These are phyloP conservation scores for Diaporthe sp. DNA, from an alignment of 2,329 filamentous ascomycete genomes.

Conservation along the genomic window DNA sequence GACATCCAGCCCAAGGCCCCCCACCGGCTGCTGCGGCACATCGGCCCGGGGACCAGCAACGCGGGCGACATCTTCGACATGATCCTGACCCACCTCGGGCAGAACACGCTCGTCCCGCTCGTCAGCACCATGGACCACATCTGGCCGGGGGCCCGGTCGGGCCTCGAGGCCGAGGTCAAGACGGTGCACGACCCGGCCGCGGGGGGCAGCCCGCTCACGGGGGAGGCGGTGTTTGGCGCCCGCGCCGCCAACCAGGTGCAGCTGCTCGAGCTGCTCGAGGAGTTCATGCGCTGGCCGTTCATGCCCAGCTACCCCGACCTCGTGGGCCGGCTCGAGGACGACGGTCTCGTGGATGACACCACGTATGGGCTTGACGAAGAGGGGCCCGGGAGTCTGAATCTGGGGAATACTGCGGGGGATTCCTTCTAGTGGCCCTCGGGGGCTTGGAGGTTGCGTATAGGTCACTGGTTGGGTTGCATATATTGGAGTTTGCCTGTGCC, in stretches of 20 bases:
- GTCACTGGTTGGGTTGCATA: background rate
- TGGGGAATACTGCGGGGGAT: constrained; percentile 21
- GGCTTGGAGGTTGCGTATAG: background rate
- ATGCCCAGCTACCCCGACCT: constrained; percentile 60
- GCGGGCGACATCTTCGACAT: constrained; percentile 64
- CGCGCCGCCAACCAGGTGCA: constrained; percentile 64
- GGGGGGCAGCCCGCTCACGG: constrained; percentile 57
- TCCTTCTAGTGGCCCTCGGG: background rate
- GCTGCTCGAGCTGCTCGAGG: constrained; percentile 66
- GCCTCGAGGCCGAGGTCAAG: constrained; percentile 58
- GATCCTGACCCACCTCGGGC: constrained; percentile 56
- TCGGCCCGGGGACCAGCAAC: constrained; percentile 51
- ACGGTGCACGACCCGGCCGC: constrained; percentile 57
- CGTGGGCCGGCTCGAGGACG: constrained; percentile 52
- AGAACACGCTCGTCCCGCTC: constrained; percentile 43
- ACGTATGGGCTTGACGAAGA: background rate
- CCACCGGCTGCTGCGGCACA: constrained; percentile 58
- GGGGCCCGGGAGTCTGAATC: background rate
- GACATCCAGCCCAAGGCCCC: constrained; percentile 73
- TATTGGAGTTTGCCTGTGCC: background rate
- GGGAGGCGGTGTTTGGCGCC: constrained; percentile 54
- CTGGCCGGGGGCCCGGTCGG: constrained; percentile 70
- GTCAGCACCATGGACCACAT: constrained; percentile 57
- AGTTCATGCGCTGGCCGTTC: constrained; percentile 76
- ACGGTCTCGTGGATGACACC: constrained; percentile 38